Base-by-base conservation (phyloP, 306 rosid species). In the Vachellia collinsii region DNA sequence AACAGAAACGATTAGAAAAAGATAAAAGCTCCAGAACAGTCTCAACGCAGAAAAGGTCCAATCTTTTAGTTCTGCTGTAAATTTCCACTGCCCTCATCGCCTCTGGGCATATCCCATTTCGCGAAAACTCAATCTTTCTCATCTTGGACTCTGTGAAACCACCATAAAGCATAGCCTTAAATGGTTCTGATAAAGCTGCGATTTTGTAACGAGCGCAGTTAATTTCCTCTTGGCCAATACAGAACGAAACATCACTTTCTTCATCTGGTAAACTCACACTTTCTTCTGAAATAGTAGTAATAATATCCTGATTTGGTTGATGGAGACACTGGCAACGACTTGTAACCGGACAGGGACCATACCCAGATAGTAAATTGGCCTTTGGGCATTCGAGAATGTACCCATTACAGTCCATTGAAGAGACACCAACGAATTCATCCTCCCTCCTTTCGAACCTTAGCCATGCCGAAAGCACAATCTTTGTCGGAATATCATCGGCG, bases 401-500 rank as follows among this genome's bases (percentile, higher is more conserved):
- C 9, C 98, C 97, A 69, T 88, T 80, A 81, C 98, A 93, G 48
- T 87, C 93, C 92, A 90, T 65, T 43, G 91, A 72, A 8, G 83
- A 87, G 17, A 83, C 80, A 25, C 88, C 93, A 79, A 76, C 88
- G 48, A 91, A 88, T 82, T 93, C 98, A 83, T 88, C 94, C 78
- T 91, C 97, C 61, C 98, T 91, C 85, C 93, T 89, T 85, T 91
- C 97, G 77, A 76, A 87, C 43, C 92, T 74, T 69, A 91, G 84
- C 98, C 98, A 93, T 1, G 98, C 92, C 10, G 97, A 90, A 6
- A 88, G 81, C 61, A 93, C 94, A 83, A 91, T 89, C 91, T 91
- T 93, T 5, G 93, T 79, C 58, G 79, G 82, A 29, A 84, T 89
- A 82, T 88, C 98, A 38, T 51, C 89, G 8, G 97, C 91, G 77